phyloP scores from a whole-genome alignment of 2,329 filamentous ascomycete species.

The Spiromastix sp. region DNA sequence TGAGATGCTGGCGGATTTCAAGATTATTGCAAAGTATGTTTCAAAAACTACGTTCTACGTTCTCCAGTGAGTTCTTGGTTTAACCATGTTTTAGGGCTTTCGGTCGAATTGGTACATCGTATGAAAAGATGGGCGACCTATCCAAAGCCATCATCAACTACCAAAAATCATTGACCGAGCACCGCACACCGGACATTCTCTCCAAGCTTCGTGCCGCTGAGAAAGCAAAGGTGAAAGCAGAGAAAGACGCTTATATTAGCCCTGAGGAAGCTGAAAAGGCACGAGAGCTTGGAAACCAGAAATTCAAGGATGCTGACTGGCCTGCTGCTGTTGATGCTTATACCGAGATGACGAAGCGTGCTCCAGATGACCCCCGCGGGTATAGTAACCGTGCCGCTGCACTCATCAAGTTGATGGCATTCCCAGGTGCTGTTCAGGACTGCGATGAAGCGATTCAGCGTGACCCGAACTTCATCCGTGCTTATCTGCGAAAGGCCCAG shows the following conservation, averaged over 20 bases:
- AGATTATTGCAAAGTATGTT: conserved; percentile 79
- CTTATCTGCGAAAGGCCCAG: conserved; percentile 93
- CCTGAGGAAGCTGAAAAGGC: conserved; percentile 90
- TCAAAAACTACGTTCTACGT: not conserved
- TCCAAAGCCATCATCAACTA: conserved; percentile 76
- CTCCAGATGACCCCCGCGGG: conserved; percentile 81
- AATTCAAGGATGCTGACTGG: conserved; percentile 96
- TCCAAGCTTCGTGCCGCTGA: conserved; percentile 86
- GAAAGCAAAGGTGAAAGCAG: conserved; percentile 68
- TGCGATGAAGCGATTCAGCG: conserved; percentile 85
- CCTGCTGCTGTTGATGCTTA: conserved; percentile 90
- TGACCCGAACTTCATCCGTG: conserved; percentile 85
- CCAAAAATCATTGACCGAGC: conserved; percentile 88
- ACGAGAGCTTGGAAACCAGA: conserved; percentile 85
- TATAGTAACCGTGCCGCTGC: conserved; percentile 97
- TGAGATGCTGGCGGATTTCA: conserved; percentile 87
- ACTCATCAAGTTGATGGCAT: conserved; percentile 91
- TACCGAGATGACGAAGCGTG: conserved; percentile 91
- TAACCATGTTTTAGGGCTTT: conserved; percentile 50
- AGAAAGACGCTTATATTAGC: conserved; percentile 74
- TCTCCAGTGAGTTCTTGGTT: conserved; percentile 5
- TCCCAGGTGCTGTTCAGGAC: conserved; percentile 86
- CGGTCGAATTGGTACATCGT: conserved; percentile 83
- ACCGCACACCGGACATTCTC: conserved; percentile 88
- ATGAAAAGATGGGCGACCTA: conserved; percentile 81